These are phyloP conservation scores for Cardamine resedifolia DNA, from an alignment of 345 rosid genomes.

Conservation along the genomic window DNA sequence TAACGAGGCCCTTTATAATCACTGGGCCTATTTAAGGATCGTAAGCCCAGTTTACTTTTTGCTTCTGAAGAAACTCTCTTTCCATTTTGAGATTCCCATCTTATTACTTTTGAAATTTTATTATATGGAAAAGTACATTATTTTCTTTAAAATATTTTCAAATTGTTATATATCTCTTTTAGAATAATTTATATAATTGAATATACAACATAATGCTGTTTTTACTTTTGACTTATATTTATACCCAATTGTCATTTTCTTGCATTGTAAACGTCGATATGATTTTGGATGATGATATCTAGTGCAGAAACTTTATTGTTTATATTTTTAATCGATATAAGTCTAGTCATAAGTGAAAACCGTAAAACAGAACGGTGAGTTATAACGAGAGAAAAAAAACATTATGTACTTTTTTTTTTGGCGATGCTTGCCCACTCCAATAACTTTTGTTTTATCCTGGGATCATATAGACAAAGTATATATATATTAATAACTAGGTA, in stretches of 20 bases:
- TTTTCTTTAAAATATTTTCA: background rate
- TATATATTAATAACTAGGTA: background rate
- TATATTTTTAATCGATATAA: background rate
- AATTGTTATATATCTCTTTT: background rate
- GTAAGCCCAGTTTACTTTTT: background rate
- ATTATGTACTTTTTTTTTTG: background rate
- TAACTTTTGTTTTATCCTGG: slow-evolving; percentile 14
- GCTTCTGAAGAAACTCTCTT: background rate
- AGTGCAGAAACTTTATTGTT: background rate
- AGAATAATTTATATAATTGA: background rate
- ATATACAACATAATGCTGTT: background rate
- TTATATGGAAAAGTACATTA: background rate
- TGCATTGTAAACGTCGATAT: background rate
- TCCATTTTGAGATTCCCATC: background rate
- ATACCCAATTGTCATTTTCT: background rate
- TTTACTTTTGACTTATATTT: background rate
- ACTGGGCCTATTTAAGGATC: slow-evolving; percentile 6
- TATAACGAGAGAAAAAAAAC: background rate
- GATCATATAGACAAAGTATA: background rate
- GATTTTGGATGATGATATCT: background rate
- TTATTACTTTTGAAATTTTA: background rate
- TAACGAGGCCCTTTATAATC: background rate
- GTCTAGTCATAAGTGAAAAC: background rate
- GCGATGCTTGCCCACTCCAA: slow-evolving; percentile 29
- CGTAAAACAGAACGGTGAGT: background rate